A percentile compares a stretch with the other conserved stretches of the same genome.
Conservation (phyloP, 2,329 filamentous ascomycete genomes). For the Fusarium sp. region DNA sequence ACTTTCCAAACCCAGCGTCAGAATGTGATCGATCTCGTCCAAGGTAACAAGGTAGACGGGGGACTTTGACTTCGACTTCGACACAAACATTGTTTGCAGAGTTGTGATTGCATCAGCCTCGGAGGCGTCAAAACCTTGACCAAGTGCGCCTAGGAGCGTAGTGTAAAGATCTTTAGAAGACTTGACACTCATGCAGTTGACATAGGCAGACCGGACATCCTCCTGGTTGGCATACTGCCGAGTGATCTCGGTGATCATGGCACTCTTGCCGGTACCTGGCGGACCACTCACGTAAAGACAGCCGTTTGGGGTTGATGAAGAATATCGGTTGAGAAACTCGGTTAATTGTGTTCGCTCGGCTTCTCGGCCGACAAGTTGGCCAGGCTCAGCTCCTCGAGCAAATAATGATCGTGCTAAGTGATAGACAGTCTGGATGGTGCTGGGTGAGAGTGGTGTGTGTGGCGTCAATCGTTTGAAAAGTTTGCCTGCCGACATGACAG, state of each 20-base stretch:
- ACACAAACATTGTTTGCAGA: conserved; percentile 78
- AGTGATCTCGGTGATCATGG: conserved; percentile 86
- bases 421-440: conserved; percentile 80
- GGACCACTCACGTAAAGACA: conserved; percentile 97
- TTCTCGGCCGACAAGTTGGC: conserved; percentile 83
- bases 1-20: conserved; percentile 88
- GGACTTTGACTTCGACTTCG: conserved; percentile 65
- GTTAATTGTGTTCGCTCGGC: conserved; percentile 74
- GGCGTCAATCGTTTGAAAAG: conserved; percentile 84
- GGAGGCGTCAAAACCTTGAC: conserved; percentile 68
- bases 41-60: conserved; percentile 84
- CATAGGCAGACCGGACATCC: conserved; percentile 76
- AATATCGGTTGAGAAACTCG: conserved; percentile 75
- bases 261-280: conserved; percentile 96
- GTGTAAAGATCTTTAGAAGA: conserved; percentile 87
- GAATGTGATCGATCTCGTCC: conserved; percentile 94
- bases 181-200: conserved; percentile 98
- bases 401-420: conserved; percentile 90
- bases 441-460: conserved; percentile 78
- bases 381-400: conserved; percentile 80
- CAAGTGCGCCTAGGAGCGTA: conserved; percentile 79
- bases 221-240: conserved; percentile 66
- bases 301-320: conserved; percentile 73
- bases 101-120: conserved; percentile 76
- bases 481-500: conserved; percentile 81